Conservation (phyloP, 2,329 filamentous ascomycete species). For the Ascochyta viciae-villosae region DNA sequence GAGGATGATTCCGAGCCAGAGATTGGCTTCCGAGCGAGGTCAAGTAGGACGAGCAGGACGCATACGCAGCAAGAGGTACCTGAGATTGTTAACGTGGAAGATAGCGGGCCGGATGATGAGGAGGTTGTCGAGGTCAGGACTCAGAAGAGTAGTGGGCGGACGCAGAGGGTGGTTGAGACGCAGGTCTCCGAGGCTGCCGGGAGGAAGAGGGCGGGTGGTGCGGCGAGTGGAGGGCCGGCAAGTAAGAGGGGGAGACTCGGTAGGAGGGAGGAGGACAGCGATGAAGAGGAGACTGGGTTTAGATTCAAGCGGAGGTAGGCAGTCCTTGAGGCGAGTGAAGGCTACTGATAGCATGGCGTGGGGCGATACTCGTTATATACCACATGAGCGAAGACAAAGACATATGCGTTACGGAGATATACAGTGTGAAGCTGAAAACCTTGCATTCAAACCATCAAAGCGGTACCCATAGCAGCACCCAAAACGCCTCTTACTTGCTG, state of each 20-base stretch:
- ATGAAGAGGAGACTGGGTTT: slow-evolving; percentile 64
- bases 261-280: slow-evolving; percentile 57
- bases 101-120: slow-evolving; percentile 43
- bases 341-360: not conserved
- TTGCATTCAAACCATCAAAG: slow-evolving; percentile 6
- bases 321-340: not conserved
- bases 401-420: not conserved
- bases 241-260: slow-evolving; percentile 36
- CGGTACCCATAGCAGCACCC: slow-evolving; percentile 8
- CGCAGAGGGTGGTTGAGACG: slow-evolving; percentile 39
- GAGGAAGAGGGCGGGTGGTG: slow-evolving; percentile 40
- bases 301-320: slow-evolving; percentile 54
- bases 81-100: slow-evolving; percentile 40
- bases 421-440: not conserved
- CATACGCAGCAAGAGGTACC: slow-evolving; percentile 19
- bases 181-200: slow-evolving; percentile 37
- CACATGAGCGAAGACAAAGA: not conserved
- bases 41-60: slow-evolving; percentile 6
- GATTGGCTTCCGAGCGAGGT: slow-evolving; percentile 30
- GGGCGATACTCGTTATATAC: slow-evolving; percentile 1
- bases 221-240: slow-evolving; percentile 33
- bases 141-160: slow-evolving; percentile 33
- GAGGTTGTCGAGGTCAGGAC: slow-evolving; percentile 23
- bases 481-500: slow-evolving; percentile 21
- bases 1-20: slow-evolving; percentile 38